Evolutionary conservation across 2,329 filamentous ascomycete species (phyloP), one percentile per base, ranked within the genome.

Genomic region (Sporothrix protearum): DNA sequence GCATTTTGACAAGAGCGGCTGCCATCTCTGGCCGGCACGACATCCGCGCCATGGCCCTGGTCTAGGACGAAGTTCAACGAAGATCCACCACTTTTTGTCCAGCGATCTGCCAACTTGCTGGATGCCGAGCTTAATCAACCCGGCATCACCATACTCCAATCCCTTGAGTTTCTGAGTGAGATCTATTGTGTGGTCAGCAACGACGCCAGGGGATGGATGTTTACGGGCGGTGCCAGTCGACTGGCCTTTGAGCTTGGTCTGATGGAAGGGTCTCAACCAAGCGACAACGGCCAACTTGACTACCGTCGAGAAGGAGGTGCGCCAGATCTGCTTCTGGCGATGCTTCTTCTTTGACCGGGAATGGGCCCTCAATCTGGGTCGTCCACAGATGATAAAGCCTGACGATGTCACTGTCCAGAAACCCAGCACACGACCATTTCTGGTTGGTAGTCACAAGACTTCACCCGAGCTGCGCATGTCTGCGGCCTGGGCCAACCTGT

Each of bases 271-370:
- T n/a, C 8, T 47, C 12, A 53, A 49, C 33, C 22, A 28, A 2
- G 14, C 33, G 2, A 63, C 57, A 1, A 53, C 64, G 0, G 57
- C 49, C 3, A 68, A 25, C 39, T 22, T 59, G 16, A 49, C 68
- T 3, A 53, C 33, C 0, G 19, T 69, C 2, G 70, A 68, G 30
- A 33, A 19, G 8, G 72, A 73, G 42, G 68, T 71, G 16, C 66
- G 67, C 19, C 64, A 73, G 33, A 71, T 71, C 6, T 64, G 57
- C 25, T 73, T 73, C 39, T 69, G 70, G 70, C 55, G 70, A 7
- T 71, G 72, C 51, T 71, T 70, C 25, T 49, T 55, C 14, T 63
- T 73, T 30, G 70, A 73, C 69, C 67, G 70, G 39, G 69, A 71
- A 25, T 73, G 72, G 72, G 67, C 72, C 1, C 57, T 73, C 6